Percentiles rank a stretch among this genome's conserved stretches.
These are phyloP conservation scores for Cornus kousa DNA, from an alignment of 148 eudicot genomes.

Conservation along the genomic window DNA sequence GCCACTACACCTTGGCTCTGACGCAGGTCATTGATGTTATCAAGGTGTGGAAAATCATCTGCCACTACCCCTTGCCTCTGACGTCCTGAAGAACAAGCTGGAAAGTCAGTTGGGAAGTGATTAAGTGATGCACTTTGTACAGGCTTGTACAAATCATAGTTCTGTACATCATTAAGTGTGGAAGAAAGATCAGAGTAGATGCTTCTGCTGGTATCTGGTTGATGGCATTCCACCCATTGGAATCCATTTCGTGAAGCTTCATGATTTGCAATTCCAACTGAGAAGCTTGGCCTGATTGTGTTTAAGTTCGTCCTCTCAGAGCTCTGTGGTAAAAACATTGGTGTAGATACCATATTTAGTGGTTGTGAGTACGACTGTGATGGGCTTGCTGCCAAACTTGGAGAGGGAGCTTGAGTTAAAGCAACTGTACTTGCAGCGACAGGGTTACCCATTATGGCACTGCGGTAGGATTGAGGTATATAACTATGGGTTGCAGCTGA, in stretches of 20 bases:
- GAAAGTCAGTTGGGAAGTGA: conserved; percentile 34
- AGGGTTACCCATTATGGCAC: conserved; percentile 56
- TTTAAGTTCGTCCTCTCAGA: conserved; percentile 43
- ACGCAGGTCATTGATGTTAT: conserved; percentile 70
- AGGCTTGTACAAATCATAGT: conserved; percentile 41
- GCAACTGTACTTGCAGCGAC: conserved; percentile 36
- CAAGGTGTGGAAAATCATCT: conserved; percentile 84
- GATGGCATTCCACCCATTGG: conserved; percentile 52
- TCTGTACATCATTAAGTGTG: conserved; percentile 31
- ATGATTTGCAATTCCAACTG: conserved; percentile 40
- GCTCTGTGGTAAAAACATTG: conserved; percentile 33
- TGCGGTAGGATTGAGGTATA: conserved; percentile 60
- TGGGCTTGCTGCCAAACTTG: conserved; percentile 33
- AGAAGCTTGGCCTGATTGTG: conserved; percentile 33
- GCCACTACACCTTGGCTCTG: conserved; percentile 41
- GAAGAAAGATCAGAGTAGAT: conserved; percentile 38
- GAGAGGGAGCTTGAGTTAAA: conserved; percentile 40
- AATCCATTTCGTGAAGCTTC: conserved; percentile 40
- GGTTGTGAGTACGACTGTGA: conserved; percentile 50
- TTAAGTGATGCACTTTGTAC: conserved; percentile 32
- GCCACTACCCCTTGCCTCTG: conserved; percentile 41
- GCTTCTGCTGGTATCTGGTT: conserved; percentile 45
- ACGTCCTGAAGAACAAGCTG: conserved; percentile 47
- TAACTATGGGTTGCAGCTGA: conserved; percentile 40
- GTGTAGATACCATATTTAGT: conserved; percentile 31